Evolutionary conservation across 2,329 filamentous ascomycete species (phyloP), one percentile per base, ranked within the genome.

Genomic region (Cryphonectria parasitica): DNA sequence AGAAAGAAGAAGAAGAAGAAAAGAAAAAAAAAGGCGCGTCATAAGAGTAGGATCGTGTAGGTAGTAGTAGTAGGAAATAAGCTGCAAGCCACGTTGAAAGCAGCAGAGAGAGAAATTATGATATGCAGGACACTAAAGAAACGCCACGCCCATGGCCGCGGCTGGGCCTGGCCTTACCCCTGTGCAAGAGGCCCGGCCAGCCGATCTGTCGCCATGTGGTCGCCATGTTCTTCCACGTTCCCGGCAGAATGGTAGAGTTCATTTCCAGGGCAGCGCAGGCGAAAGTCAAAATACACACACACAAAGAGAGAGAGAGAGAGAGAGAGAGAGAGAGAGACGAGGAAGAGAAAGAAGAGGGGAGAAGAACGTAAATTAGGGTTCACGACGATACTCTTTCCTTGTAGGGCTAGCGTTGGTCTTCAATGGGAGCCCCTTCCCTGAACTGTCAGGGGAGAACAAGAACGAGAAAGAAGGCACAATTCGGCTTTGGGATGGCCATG

Each of bases 241-340:
- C 64, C 64, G 54, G 34, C 64, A 58, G 64, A 41, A 15, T 56
- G 64, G 64, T 66, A 66, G 41, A n/a, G 25, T 31, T 66, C 43
- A 56, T 66, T 31, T 49, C 45, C 8, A 7, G 17, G n/a, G 11
- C n/a, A 19, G 25, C 54, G 31, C 25, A 58, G 25, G 28, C 54
- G 54, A 28, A 58, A 58, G n/a, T 19, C 25, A 65, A 52, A 52
- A n/a, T n/a, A n/a, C n/a, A n/a, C n/a, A n/a, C n/a, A n/a, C n/a
- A n/a, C n/a, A n/a, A n/a, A n/a, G n/a, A n/a, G n/a, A n/a, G n/a
- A 36, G 43, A 31, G 22, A 39, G 43, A 49, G 45, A 45, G 17
- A 19, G 4, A 45, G 17, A 8, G 5, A 10, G 22, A n/a, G 6
- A 10, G 22, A n/a, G 45, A 49, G 1, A n/a, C 17, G 19, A 19